Conservation (phyloP, 75 land plant genomes). For the Picea sitchensis region DNA sequence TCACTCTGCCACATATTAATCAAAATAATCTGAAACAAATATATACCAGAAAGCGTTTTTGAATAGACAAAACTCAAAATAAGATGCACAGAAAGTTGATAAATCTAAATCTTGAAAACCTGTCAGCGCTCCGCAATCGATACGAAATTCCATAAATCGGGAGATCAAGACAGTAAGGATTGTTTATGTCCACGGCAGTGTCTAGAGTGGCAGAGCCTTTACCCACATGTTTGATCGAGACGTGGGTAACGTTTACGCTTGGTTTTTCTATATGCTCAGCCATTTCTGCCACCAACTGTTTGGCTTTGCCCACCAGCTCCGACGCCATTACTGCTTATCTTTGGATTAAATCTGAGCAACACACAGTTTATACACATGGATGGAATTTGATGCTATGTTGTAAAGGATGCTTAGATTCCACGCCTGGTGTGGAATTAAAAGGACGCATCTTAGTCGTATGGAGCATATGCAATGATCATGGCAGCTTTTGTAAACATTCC, state of each 20-base stretch:
- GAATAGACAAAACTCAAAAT: neutral
- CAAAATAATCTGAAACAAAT: neutral
- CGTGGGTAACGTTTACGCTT: conserved; percentile 49
- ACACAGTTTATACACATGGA: no score
- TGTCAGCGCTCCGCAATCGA: conserved; percentile 57
- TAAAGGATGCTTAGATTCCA: no score
- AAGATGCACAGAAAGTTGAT: neutral
- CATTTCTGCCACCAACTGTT: neutral
- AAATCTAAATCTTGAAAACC: conserved; percentile 17
- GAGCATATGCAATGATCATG: no score
- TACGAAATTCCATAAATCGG: conserved; percentile 83
- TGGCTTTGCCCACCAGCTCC: no score
- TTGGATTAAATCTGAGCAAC: no score
- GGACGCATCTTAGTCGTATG: no score
- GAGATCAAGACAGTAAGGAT: conserved; percentile 70
- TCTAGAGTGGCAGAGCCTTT: conserved; percentile 34
- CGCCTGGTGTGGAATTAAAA: no score
- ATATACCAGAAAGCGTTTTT: neutral
- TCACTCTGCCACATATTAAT: conserved; percentile 36
- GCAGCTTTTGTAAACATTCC: no score
- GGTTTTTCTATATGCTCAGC: conserved; percentile 30
- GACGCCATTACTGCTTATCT: no score
- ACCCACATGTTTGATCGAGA: conserved; percentile 49
- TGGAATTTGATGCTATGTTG: no score
- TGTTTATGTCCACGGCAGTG: conserved; percentile 43